Base-by-base conservation (phyloP, 345 rosid species). In the Syzygium aromaticum region DNA sequence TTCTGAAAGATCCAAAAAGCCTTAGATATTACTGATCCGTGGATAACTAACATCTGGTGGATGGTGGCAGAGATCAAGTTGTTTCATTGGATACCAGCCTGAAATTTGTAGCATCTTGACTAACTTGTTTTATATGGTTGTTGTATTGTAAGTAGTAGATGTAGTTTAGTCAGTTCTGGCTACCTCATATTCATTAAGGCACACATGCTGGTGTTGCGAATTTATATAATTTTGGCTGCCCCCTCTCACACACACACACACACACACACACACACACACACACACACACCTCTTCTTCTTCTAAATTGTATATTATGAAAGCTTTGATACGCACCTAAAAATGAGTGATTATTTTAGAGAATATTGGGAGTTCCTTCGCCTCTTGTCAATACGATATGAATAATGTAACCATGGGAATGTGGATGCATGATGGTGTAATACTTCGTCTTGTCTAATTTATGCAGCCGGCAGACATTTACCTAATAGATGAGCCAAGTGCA, bases 401-500 rank as follows among this genome's bases (percentile, higher is more conserved):
- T 38, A 38, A 73, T 73, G 82, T 73, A 73, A 73, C 49, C 82
- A 73, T 3, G 14, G 8, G 49, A 73, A 73, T 73, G 82, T 73
- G 5, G 49, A 73, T 73, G 49, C 49, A 11, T 38, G 21, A 21
- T 23, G 43, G 25, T 86, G 16, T 88, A 21, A 85, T 85, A 53
- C 30, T 77, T 33, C 7, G 17, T 78, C 51, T 85, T 49, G 84
- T 84, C 28, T 15, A 12, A 15, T 80, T 77, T 51, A 56, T 92
- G 92, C 98, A 98, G 99, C 99, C 99, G 5, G 99, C 99, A 15
- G 99, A 98, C 87, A 96, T 98, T 86, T 98, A 98, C 91, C 91
- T 98, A 87, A 98, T 98, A 51, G 99, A 98, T 91, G 99, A 98
- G 90, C 99, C 99, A 25, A 96, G 98, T 93, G 99, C 99, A 19